Conservation (phyloP, 2,329 filamentous ascomycete genomes). For the Leptographium flavum region DNA sequence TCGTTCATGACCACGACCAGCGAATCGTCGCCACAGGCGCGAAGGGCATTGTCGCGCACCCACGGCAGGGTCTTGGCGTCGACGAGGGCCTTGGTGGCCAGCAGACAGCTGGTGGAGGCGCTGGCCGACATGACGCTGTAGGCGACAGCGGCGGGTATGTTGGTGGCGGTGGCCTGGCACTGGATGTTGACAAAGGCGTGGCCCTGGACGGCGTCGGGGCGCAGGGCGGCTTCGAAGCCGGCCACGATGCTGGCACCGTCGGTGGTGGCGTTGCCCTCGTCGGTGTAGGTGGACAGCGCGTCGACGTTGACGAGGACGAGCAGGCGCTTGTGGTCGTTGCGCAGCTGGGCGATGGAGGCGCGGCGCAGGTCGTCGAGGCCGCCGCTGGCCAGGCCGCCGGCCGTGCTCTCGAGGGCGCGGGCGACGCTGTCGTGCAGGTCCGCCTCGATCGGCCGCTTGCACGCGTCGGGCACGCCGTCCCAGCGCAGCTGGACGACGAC, state of each 20-base stretch:
- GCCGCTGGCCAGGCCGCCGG: conserved; percentile 17
- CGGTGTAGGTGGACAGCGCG: conserved; percentile 26
- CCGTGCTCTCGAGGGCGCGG: conserved; percentile 17
- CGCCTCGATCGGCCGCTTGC: conserved; percentile 24
- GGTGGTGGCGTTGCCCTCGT: conserved; percentile 25
- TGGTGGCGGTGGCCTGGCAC: conserved; percentile 36
- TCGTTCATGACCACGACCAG: conserved; percentile 35
- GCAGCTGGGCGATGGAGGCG: conserved; percentile 19
- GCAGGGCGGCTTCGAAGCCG: conserved; percentile 20
- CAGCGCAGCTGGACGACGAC: conserved; percentile 34
- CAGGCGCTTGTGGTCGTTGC: conserved; percentile 21
- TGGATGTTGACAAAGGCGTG: conserved; percentile 28
- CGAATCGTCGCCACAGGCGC: conserved; percentile 22
- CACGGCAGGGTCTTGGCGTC: conserved; percentile 33
- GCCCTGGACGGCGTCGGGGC: conserved; percentile 16
- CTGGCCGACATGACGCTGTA: conserved; percentile 29
- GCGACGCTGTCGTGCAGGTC: conserved; percentile 24
- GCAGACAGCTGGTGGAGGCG: conserved; percentile 26
- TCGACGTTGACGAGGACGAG: conserved; percentile 23
- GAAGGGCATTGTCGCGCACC: conserved; percentile 25
- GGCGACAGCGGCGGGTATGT: conserved; percentile 30
- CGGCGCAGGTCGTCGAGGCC: conserved; percentile 20
- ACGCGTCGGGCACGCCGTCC: conserved; percentile 34
- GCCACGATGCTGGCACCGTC: conserved; percentile 23
- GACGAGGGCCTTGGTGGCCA: conserved; percentile 33